Conservation (phyloP, 345 rosid species). For the Triadica sebifera region DNA sequence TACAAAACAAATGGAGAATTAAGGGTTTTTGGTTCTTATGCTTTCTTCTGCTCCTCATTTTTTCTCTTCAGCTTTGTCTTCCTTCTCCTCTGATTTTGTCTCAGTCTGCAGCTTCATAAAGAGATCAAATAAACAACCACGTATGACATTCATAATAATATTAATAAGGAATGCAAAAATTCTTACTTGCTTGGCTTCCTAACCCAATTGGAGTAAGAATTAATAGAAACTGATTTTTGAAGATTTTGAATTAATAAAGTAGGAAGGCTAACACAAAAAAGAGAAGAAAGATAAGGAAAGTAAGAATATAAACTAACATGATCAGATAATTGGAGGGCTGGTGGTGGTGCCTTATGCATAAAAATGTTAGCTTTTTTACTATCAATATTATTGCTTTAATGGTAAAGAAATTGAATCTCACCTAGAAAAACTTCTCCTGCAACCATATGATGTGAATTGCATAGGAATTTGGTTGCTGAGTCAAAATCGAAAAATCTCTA, state of each 20-base stretch:
- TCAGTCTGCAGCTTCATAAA: too few species aligned
- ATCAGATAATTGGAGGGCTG: too few species aligned
- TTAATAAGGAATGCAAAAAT: neutral
- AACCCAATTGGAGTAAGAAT: constrained; percentile 49
- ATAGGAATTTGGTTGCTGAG: neutral
- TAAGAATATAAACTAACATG: neutral
- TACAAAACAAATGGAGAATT: constrained; percentile 62
- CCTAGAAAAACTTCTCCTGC: neutral
- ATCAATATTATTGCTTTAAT: constrained; percentile 6
- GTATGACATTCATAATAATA: too few species aligned
- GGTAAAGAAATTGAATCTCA: neutral
- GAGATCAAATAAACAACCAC: too few species aligned
- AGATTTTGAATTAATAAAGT: too few species aligned
- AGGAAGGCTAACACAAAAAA: neutral
- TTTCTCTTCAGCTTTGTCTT: too few species aligned
- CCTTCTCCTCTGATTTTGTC: too few species aligned
- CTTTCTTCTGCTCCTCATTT: too few species aligned
- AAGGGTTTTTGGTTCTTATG: constrained; percentile 51
- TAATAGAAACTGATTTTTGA: neutral
- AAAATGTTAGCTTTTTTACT: too few species aligned
- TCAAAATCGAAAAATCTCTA: neutral
- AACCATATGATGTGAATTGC: constrained; percentile 22
- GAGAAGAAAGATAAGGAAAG: neutral
- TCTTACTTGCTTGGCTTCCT: constrained; percentile 68
- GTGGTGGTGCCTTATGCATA: too few species aligned